A percentile compares a stretch with the other conserved stretches of the same genome.
These are phyloP conservation scores for Kodamaea ohmeri DNA, from an alignment of 1,139 yeast species.

Conservation along the genomic window DNA sequence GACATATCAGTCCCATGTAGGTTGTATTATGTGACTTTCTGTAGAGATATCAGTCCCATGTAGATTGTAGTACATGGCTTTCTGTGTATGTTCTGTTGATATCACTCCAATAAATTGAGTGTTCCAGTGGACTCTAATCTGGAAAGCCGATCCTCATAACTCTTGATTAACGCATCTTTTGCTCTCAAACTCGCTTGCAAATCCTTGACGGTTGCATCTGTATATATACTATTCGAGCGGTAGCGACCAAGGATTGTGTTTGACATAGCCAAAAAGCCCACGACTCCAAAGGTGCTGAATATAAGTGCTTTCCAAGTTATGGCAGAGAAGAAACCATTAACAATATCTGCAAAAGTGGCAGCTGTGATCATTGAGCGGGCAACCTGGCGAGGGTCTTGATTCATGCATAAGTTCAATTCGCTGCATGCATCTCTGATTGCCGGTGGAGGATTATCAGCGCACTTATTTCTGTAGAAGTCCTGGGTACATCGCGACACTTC, in stretches of 20 bases:
- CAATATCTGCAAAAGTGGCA: slow-evolving; percentile 76
- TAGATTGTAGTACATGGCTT: too few relatives aligned
- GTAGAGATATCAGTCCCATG: too few relatives aligned
- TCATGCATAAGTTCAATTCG: slow-evolving; percentile 82
- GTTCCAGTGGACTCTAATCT: neutral
- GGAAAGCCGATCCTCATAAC: neutral
- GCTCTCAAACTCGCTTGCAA: slow-evolving; percentile 10
- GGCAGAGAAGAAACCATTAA: slow-evolving; percentile 73
- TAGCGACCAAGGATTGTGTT: slow-evolving; percentile 44
- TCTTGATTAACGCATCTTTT: slow-evolving; percentile 11
- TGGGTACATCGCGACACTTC: slow-evolving; percentile 71
- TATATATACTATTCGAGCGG: slow-evolving; percentile 8
- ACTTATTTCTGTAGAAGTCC: slow-evolving; percentile 70
- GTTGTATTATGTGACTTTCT: too few relatives aligned
- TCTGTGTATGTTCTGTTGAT: neutral
- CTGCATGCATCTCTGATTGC: slow-evolving; percentile 72
- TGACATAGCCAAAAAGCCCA: slow-evolving; percentile 41
- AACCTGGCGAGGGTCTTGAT: slow-evolving; percentile 75
- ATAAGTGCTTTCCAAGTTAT: slow-evolving; percentile 72
- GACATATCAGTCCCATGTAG: too few relatives aligned
- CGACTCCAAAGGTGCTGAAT: slow-evolving; percentile 40
- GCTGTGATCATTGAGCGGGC: slow-evolving; percentile 78
- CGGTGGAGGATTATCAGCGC: slow-evolving; percentile 54
- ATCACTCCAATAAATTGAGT: neutral
- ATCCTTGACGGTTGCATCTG: slow-evolving; percentile 3